Evolutionary conservation across 345 rosid genomes (phyloP).

Genomic region (Anastatica hierochuntica): DNA sequence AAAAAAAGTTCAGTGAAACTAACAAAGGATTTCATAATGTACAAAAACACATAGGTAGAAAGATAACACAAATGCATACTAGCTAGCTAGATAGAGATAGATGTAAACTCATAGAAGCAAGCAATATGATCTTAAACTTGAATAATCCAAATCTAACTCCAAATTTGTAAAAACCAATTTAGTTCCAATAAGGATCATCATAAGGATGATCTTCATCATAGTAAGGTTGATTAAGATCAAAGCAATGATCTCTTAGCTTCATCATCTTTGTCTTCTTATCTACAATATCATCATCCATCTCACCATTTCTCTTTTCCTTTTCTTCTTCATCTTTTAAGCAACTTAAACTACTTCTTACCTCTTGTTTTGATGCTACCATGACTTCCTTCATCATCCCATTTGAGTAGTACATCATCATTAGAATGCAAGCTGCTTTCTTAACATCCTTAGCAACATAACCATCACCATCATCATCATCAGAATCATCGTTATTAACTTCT

Average conservation of each 20-base stretch:
- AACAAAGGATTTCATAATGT: too few species aligned
- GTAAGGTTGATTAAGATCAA: slow-evolving; percentile 23
- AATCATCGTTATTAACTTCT: not conserved
- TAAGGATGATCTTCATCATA: not conserved
- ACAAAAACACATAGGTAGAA: too few species aligned
- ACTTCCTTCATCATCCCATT: not conserved
- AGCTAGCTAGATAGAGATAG: too few species aligned
- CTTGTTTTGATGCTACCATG: not conserved
- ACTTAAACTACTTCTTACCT: slow-evolving; percentile 10
- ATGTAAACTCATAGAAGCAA: too few species aligned
- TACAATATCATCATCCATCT: not conserved
- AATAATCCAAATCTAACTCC: not conserved
- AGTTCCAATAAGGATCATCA: slow-evolving; percentile 1
- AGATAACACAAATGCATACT: too few species aligned
- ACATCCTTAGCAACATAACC: slow-evolving; percentile 14
- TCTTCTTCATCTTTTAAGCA: not conserved
- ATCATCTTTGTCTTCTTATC: slow-evolving; percentile 18
- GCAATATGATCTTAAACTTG: not conserved
- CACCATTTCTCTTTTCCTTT: too few species aligned
- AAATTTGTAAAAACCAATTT: not conserved
- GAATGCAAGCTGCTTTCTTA: slow-evolving; percentile 11
- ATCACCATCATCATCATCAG: slow-evolving; percentile 1
- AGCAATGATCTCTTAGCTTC: slow-evolving; percentile 12
- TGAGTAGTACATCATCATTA: slow-evolving; percentile 9
- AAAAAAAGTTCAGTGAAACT: not conserved